Evolutionary conservation across 2,329 filamentous ascomycete species (phyloP), one percentile per base, ranked within the genome.

Genomic region (Ramularia collo-cygni): DNA sequence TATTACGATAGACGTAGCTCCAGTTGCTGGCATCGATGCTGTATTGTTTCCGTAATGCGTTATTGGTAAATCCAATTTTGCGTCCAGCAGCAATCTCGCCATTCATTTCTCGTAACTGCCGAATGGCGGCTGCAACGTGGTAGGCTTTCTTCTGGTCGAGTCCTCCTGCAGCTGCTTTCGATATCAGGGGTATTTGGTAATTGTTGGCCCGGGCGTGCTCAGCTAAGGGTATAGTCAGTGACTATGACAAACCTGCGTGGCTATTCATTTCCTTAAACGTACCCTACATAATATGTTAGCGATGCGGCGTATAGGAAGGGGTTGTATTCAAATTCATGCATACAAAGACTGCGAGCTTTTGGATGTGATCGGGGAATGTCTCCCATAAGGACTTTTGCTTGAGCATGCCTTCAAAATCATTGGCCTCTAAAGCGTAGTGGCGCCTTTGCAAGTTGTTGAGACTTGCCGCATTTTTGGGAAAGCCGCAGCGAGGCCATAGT

Each of bases 91-190:
- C 43, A 12, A 48, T 28, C 29, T 52, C 49, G 12, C 49, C 49
- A 28, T 52, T 52, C 47, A 50, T 52, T 27, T 52, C 47, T 5
- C 49, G 44, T n/a, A 52, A 39, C 28, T 50, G 45, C 28, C 43
- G 43, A 26, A 52, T 50, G 5, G 49, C 49, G 14, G 47, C 47
- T 13, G 49, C 43, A 16, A 52, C 44, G 10, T 48, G 44, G 17
- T 52, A 52, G 6, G 49, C 49, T 29, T 47, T 47, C 15, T 38
- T 38, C 29, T 52, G 47, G 33, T 47, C 38, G 26, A 52, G 46
- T 6, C 37, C 35, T 32, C 44, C 47, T 8, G 40, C 32, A 19
- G 49, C 44, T 10, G 49, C 44, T 34, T 52, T 52, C 9, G 47
- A 50, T 12, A 52, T 42, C 8, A 52, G 35, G 7, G 49, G 49